These are phyloP conservation scores for Patellifolia procumbens DNA, from an alignment of 179 eudicot genomes.

Conservation along the genomic window DNA sequence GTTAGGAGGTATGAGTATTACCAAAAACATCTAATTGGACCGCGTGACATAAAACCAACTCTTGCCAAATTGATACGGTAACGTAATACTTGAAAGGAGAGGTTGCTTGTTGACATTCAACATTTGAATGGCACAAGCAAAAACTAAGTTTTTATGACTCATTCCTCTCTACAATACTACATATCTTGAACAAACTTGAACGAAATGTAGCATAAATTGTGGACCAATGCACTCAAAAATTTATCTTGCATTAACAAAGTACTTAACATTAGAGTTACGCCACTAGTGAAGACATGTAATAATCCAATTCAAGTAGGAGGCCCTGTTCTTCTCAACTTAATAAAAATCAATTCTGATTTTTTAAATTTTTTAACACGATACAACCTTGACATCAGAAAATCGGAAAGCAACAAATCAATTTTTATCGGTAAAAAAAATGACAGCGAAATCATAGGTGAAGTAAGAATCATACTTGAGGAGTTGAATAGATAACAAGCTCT, in stretches of 20 bases:
- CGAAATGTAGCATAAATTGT: not conserved
- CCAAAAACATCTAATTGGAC: too few relatives aligned
- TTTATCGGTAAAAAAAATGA: too few relatives aligned
- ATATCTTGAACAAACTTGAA: not conserved
- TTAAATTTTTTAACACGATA: too few relatives aligned
- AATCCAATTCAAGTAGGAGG: not conserved
- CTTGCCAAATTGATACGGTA: too few relatives aligned
- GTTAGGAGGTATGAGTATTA: too few relatives aligned
- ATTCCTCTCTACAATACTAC: not conserved
- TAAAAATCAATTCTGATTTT: too few relatives aligned
- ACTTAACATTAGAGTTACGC: not conserved
- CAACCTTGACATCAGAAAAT: too few relatives aligned
- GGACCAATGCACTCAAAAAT: not conserved
- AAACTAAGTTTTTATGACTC: not conserved
- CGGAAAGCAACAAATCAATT: too few relatives aligned
- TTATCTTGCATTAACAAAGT: too few relatives aligned
- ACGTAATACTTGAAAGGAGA: too few relatives aligned
- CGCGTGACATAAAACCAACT: too few relatives aligned
- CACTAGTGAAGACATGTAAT: not conserved
- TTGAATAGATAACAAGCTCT: conserved; percentile 74
- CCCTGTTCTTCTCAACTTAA: too few relatives aligned
- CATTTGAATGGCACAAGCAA: not conserved
- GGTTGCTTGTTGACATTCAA: not conserved
- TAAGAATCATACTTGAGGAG: conserved; percentile 54
- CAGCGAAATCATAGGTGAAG: not conserved